phyloP scores from a whole-genome alignment of 352 stramenopile genomes.

The Phytophthora kernoviae region DNA sequence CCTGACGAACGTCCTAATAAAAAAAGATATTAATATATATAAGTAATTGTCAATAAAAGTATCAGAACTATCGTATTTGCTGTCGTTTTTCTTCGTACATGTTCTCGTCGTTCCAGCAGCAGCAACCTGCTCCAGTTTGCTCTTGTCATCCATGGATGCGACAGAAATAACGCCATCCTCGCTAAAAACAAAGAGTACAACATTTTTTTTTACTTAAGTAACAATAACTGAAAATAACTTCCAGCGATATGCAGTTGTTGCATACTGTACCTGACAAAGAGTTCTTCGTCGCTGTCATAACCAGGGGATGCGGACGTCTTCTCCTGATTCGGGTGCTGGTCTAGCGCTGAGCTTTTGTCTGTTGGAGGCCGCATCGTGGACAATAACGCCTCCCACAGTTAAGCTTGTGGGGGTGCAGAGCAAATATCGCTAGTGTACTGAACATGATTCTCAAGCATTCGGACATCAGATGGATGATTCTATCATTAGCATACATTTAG shows the following conservation, averaged over 20 bases:
- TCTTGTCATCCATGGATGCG: constrained; percentile 54
- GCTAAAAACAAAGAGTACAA: constrained; percentile 27
- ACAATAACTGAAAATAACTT: too few species aligned
- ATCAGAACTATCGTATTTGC: not conserved
- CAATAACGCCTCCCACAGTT: not conserved
- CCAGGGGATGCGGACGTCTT: constrained; percentile 10
- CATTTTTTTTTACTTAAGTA: too few species aligned
- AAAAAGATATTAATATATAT: constrained; percentile 8
- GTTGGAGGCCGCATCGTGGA: not conserved
- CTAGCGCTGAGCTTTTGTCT: not conserved
- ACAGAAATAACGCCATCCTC: constrained; percentile 63
- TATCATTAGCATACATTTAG: not conserved
- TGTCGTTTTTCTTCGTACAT: constrained; percentile 12
- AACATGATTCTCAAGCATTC: too few species aligned
- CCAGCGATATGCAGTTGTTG: too few species aligned
- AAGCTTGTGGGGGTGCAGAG: not conserved
- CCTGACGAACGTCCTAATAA: constrained; percentile 73
- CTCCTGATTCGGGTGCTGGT: constrained; percentile 5
- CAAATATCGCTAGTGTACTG: too few species aligned
- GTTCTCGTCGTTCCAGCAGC: constrained; percentile 57
- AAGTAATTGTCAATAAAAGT: constrained; percentile 1
- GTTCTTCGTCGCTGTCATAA: constrained; percentile 46
- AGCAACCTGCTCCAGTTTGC: constrained; percentile 43
- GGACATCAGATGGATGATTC: not conserved
- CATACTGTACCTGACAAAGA: constrained; percentile 76